Evolutionary conservation across 2,329 filamentous ascomycete species (phyloP).

Genomic region (Fonsecaea multimorphosa): DNA sequence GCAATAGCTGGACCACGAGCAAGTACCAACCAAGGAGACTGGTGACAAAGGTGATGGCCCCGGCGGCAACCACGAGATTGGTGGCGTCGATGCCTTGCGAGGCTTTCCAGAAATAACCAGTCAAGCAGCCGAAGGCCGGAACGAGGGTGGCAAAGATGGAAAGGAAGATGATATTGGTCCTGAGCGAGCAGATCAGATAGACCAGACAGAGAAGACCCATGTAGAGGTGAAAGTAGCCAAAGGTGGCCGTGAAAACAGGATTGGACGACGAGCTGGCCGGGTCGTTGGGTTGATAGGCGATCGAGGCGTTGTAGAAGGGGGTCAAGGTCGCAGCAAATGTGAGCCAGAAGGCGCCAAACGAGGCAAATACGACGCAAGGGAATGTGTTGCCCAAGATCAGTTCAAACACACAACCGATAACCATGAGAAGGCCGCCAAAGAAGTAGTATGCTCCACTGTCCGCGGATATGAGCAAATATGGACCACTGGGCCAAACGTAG

Average conservation of each 20-base stretch:
- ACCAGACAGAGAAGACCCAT: conserved; percentile 70
- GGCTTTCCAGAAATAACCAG: not conserved
- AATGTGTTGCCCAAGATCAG: conserved; percentile 11
- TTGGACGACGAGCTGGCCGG: conserved; percentile 40
- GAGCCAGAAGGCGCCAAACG: conserved; percentile 9
- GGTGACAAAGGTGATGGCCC: conserved; percentile 58
- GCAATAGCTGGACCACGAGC: conserved; percentile 60
- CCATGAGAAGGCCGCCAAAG: conserved; percentile 42
- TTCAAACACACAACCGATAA: conserved; percentile 30
- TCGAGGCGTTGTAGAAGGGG: conserved; percentile 9
- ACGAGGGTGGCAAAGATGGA: conserved; percentile 70
- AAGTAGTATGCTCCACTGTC: conserved; percentile 40
- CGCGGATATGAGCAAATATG: no score
- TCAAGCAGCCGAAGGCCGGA: conserved; percentile 17
- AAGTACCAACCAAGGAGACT: conserved; percentile 62
- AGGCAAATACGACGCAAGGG: conserved; percentile 6
- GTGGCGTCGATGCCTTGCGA: not conserved
- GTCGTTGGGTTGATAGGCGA: conserved; percentile 18
- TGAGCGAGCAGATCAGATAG: conserved; percentile 70
- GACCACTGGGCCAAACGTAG: conserved; percentile 31
- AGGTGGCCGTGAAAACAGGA: conserved; percentile 33
- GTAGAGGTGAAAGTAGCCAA: conserved; percentile 66
- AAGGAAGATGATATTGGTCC: conserved; percentile 74
- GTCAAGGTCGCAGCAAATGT: conserved; percentile 11
- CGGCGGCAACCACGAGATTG: no score